Evolutionary conservation across 768 basidiomycete genomes (phyloP).

Genomic region (Rhodotorula paludigena): DNA sequence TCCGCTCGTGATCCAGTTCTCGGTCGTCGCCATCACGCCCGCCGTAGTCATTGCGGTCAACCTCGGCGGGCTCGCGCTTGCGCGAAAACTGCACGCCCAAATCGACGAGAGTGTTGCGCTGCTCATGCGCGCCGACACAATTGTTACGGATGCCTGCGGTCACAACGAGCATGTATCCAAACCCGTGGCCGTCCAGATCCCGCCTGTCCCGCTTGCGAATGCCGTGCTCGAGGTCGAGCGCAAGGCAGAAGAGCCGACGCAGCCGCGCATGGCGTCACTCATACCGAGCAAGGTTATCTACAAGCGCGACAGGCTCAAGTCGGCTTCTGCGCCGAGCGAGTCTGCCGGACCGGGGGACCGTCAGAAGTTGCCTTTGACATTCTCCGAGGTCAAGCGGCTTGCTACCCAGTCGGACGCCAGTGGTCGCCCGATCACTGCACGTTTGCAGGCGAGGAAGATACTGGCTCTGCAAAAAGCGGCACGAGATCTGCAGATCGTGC

Average conservation of each 20-base stretch:
- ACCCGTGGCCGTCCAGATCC: too few species aligned
- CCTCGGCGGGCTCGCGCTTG: neutral
- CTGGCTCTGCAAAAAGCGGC: too few species aligned
- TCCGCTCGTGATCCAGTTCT: neutral
- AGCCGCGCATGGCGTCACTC: neutral
- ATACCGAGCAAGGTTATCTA: neutral
- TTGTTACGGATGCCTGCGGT: too few species aligned
- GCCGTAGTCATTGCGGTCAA: neutral
- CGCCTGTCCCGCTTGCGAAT: neutral
- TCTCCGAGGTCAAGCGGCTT: neutral
- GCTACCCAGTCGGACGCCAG: neutral
- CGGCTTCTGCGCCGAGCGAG: neutral
- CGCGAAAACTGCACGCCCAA: neutral
- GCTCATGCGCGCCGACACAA: neutral
- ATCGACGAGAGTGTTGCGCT: neutral
- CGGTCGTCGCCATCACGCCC: neutral
- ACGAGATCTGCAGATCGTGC: too few species aligned
- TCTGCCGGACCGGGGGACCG: too few species aligned
- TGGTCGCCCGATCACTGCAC: too few species aligned
- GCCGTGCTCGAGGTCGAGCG: too few species aligned
- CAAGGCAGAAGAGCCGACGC: neutral
- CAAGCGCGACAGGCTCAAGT: neutral
- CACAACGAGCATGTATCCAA: too few species aligned
- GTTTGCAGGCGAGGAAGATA: too few species aligned
- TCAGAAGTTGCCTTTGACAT: neutral